Conservation (phyloP, 768 basidiomycete species). For the Pleurotus citrinopileatus region DNA sequence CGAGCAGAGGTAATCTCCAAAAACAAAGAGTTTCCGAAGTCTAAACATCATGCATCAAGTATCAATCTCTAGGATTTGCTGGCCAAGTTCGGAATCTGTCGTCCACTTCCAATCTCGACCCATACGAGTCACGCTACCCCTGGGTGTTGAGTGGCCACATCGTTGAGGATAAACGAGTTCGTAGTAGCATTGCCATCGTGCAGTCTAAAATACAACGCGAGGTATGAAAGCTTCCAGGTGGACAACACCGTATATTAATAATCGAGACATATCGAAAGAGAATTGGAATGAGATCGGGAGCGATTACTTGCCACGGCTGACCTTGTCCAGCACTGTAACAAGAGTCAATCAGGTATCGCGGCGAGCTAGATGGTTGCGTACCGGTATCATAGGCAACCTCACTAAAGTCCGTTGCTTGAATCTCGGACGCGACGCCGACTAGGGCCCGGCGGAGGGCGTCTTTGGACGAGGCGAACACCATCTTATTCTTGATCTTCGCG, state of each 20-base stretch:
- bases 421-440: slow-evolving; percentile 73
- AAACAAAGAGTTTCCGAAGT: no score
- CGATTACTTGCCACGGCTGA: slow-evolving; percentile 23
- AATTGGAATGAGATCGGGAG: slow-evolving; percentile 7
- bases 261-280: neutral
- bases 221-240: neutral
- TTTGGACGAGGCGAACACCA: slow-evolving; percentile 88
- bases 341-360: neutral
- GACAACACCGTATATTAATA: neutral
- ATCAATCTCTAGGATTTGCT: no score
- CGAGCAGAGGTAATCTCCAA: no score
- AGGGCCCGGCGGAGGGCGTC: slow-evolving; percentile 73
- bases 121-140: no score
- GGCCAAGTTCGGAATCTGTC: no score
- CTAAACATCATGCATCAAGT: no score
- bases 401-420: slow-evolving; percentile 79
- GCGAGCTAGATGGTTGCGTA: slow-evolving; percentile 33
- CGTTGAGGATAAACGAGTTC: no score
- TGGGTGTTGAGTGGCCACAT: no score
- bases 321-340: slow-evolving; percentile 30
- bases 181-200: no score
- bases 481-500: slow-evolving; percentile 88
- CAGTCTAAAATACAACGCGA: neutral
- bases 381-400: slow-evolving; percentile 74
- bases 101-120: no score